phyloP scores from a whole-genome alignment of 2,329 filamentous ascomycete species.

The Iodosphaeria phyllophila region DNA sequence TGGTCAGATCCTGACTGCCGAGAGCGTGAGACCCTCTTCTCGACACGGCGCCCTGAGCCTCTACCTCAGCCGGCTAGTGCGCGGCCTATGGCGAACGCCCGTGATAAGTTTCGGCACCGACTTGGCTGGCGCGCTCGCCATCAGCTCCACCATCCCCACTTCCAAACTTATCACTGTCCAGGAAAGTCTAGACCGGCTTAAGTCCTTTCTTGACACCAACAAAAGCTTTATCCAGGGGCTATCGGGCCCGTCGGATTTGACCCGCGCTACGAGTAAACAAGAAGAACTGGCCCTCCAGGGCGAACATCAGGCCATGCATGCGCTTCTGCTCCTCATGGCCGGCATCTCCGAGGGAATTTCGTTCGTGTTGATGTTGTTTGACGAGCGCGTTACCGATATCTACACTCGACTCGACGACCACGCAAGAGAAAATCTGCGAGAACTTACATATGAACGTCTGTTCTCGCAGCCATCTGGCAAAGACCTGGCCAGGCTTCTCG shows the following conservation, averaged over 20 bases:
- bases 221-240: slow-evolving; percentile 83
- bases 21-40: slow-evolving; percentile 73
- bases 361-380: slow-evolving; percentile 86
- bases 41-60: slow-evolving; percentile 75
- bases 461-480: slow-evolving; percentile 67
- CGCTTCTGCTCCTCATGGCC: slow-evolving; percentile 66
- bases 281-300: slow-evolving; percentile 86
- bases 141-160: slow-evolving; percentile 47
- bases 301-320: slow-evolving; percentile 82
- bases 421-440: slow-evolving; percentile 48
- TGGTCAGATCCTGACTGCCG: slow-evolving; percentile 53
- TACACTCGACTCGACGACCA: slow-evolving; percentile 55
- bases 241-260: slow-evolving; percentile 75
- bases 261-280: slow-evolving; percentile 59
- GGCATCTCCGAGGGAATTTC: slow-evolving; percentile 94
- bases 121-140: slow-evolving; percentile 38
- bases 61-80: slow-evolving; percentile 74
- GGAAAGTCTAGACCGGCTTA: slow-evolving; percentile 58
- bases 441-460: slow-evolving; percentile 72
- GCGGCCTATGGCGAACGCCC: slow-evolving; percentile 68
- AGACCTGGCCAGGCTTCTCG: slow-evolving; percentile 79
- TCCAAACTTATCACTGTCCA: slow-evolving; percentile 61
- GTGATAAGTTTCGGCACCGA: slow-evolving; percentile 41
- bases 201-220: slow-evolving; percentile 73
- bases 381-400: slow-evolving; percentile 83